These are phyloP conservation scores for Fonsecaea pedrosoi DNA, from an alignment of 2,329 filamentous ascomycete genomes.

Conservation along the genomic window DNA sequence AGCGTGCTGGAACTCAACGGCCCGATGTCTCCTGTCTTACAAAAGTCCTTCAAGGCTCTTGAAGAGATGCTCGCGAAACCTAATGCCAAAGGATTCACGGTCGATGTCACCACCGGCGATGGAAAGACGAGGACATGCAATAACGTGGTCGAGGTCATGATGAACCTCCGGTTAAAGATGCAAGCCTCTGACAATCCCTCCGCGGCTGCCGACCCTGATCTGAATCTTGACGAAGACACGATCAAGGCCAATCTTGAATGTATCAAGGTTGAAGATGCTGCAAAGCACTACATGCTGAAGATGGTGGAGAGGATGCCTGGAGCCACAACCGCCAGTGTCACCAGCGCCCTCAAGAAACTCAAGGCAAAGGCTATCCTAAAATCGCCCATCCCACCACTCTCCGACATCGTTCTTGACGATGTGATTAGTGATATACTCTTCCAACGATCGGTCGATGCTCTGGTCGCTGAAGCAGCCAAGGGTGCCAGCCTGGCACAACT, in stretches of 20 bases:
- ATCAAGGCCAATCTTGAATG: constrained; percentile 35
- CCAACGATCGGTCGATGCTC: constrained; percentile 20
- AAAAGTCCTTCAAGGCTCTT: constrained; percentile 36
- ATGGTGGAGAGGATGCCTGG: constrained; percentile 28
- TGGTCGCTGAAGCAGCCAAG: constrained; percentile 21
- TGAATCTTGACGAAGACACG: constrained; percentile 33
- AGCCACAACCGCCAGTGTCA: constrained; percentile 24
- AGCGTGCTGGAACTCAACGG: constrained; percentile 35
- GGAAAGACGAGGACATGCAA: constrained; percentile 30
- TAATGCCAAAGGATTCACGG: constrained; percentile 25
- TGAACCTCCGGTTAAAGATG: constrained; percentile 32
- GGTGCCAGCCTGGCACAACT: constrained; percentile 23
- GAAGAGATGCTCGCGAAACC: constrained; percentile 36
- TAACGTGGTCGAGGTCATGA: constrained; percentile 34
- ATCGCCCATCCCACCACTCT: constrained; percentile 34
- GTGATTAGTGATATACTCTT: constrained; percentile 29
- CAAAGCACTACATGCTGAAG: constrained; percentile 34
- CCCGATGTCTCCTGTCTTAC: constrained; percentile 34
- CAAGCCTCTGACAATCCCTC: constrained; percentile 19
- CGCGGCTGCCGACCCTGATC: constrained; percentile 15
- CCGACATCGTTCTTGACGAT: constrained; percentile 34
- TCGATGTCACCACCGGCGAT: constrained; percentile 27
- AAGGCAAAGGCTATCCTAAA: constrained; percentile 33
- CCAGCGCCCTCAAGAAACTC: constrained; percentile 29
- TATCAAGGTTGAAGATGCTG: constrained; percentile 35